Percentiles rank a stretch among this genome's conserved stretches.
Evolutionary conservation across 805 yeast genomes (phyloP).

Genomic region (Hagleromyces aurorensis): DNA sequence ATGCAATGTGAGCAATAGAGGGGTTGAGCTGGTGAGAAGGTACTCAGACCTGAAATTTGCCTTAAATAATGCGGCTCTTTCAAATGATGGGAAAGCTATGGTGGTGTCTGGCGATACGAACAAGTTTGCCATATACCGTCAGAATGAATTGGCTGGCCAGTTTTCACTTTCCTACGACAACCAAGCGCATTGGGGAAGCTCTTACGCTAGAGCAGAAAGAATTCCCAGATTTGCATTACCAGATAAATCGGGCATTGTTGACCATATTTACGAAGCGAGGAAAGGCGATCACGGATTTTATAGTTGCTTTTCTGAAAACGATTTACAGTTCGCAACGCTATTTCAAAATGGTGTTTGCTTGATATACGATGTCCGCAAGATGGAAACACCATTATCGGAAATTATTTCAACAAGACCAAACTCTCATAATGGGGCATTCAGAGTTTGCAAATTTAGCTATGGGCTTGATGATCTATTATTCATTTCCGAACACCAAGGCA

Average conservation of each 20-base stretch:
- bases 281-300: conserved; percentile 77
- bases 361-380: conserved; percentile 67
- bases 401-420: conserved; percentile 54
- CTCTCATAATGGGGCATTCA: conserved; percentile 53
- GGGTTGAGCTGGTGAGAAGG: conserved; percentile 36
- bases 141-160: conserved; percentile 27
- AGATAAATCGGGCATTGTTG: conserved; percentile 22
- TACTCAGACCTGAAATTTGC: conserved; percentile 52
- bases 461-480: conserved; percentile 70
- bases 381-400: conserved; percentile 43
- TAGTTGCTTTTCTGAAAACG: conserved; percentile 69
- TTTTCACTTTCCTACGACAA: conserved; percentile 25
- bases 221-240: conserved; percentile 26
- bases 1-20: conserved; percentile 47
- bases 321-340: conserved; percentile 63
- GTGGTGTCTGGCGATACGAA: conserved; percentile 75
- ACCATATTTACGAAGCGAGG: conserved; percentile 41
- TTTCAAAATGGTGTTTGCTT: conserved; percentile 81
- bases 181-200: conserved; percentile 27
- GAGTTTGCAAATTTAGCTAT: conserved; percentile 53
- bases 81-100: conserved; percentile 52
- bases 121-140: conserved; percentile 46
- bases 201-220: conserved; percentile 24
- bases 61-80: conserved; percentile 63
- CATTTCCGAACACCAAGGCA: conserved; percentile 76